Evolutionary conservation across 345 rosid genomes (phyloP).

Genomic region (Linum trigynum): DNA sequence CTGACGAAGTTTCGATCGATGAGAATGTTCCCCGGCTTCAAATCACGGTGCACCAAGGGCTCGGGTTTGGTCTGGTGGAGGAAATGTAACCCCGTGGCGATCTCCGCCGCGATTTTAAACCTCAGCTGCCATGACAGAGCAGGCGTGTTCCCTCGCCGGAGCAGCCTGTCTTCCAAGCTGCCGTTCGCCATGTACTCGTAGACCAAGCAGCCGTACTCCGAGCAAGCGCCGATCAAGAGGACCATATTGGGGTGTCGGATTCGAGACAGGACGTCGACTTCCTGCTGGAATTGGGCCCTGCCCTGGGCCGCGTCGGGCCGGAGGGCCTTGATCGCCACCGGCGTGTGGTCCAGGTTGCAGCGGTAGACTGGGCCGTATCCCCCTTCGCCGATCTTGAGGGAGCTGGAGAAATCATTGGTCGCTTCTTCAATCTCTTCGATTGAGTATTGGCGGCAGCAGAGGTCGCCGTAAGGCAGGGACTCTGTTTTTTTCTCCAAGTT

Average conservation of each 20-base stretch:
- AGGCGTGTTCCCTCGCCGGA: background rate
- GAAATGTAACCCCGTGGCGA: background rate
- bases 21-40: background rate
- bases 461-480: background rate
- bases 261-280: background rate
- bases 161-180: background rate
- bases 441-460: background rate
- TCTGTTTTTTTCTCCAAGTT: background rate
- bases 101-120: background rate
- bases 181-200: background rate
- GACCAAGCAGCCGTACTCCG: background rate
- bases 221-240: background rate
- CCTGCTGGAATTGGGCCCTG: background rate
- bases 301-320: background rate
- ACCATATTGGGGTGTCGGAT: background rate
- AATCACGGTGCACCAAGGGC: background rate
- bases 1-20: background rate
- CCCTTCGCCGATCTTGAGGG: background rate
- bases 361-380: background rate
- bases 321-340: background rate
- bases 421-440: background rate
- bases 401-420: background rate
- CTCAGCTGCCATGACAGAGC: background rate
- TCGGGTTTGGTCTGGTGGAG: background rate
- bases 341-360: background rate